Base-by-base conservation (phyloP, 73 alveolate genomes). In the Paramecium tetraurelia region DNA sequence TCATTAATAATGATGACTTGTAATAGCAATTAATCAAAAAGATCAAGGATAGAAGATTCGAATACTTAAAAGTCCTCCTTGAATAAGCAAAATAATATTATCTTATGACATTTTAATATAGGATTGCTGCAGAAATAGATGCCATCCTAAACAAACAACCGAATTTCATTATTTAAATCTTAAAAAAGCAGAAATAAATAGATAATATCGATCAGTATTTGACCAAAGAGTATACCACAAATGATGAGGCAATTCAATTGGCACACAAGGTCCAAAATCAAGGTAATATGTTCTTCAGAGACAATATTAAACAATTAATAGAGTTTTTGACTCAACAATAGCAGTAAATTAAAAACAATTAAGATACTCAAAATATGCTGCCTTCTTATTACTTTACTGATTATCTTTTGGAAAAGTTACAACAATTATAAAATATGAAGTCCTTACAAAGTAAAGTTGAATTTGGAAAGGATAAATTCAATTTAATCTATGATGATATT, bases 371-470 rank as follows among this genome's bases (percentile, higher is more conserved):
- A 63, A 63, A 63, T 63, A 63, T 80, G 90, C 16, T 40, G 14
- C 90, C 90, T 20, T 80, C 90, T 10, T 43, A 80, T 80, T 80
- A 80, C 22, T 41, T 80, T 80, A 80, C 90, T 43, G 90, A 80
- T 46, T 80, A 80, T 18, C 24, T 80, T 21, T 80, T 80, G 7
- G 90, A 80, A 4, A 80, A 80, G 35, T 48, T 80, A 35, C 6
- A 80, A 41, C 18, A 21, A 22, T 20, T 80, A 31, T 44, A 72
- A 43, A 40, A 21, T 36, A 24, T 18, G 57, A 41, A 80, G 11
- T 27, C 90, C 4, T 24, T 80, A 11, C 18, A 21, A 18, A 4
- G 21, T 22, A 44, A 80, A 31, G 90, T 80, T 4, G 75, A 46
- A 11, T 80, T 80, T 21, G 90, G 90, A 43, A 41, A 80, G 57